Base-by-base conservation (phyloP, 495 filamentous ascomycete species). In the Chaetomidium leptoderma region DNA sequence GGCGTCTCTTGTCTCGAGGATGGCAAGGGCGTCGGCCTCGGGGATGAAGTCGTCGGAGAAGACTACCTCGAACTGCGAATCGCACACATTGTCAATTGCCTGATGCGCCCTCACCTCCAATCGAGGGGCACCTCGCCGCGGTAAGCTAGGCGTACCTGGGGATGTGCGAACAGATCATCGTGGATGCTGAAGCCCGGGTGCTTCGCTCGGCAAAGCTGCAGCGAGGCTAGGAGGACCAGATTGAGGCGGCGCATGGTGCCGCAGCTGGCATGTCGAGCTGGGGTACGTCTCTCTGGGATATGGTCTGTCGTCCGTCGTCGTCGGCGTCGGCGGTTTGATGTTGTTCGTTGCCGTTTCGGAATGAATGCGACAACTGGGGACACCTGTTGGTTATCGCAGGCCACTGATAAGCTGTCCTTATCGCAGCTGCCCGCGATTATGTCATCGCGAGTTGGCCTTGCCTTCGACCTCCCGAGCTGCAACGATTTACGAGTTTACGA, bases 161-260 rank as follows among this genome's bases (percentile, higher is more conserved):
- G 93, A 76, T 87, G 90, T 21, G 93, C 92, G 35, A 96, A 78
- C 10, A 98, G 70, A 70, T 98, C 93, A 67, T 97, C 92, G 64
- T 95, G 84, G 32, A 96, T 86, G 63, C 76, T 80, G 59, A 80
- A 80, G 39, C 73, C 65, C 8, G 68, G 74, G 53, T 78, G 75
- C 19, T 74, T 74, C 57, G 75, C 76, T 48, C 49, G 55, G 55
- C 66, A 69, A 27, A 76, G 68, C 68, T 64, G 70, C 60, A 74
- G 64, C 59, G 66, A 68, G 19, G 72, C 67, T 61, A 78, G 58
- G 57, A 76, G 66, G 49, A 78, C 59, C 44, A 76, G 58, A 63
- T 68, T 61, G 65, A 71, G 63, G 60, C 73, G 73, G 63, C 74
- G 76, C 80, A 83, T 83, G 57, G 62, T 79, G 78, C 74, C 74